These are phyloP conservation scores for Candida taoyuanica DNA, from an alignment of 805 yeast species.

Conservation along the genomic window DNA sequence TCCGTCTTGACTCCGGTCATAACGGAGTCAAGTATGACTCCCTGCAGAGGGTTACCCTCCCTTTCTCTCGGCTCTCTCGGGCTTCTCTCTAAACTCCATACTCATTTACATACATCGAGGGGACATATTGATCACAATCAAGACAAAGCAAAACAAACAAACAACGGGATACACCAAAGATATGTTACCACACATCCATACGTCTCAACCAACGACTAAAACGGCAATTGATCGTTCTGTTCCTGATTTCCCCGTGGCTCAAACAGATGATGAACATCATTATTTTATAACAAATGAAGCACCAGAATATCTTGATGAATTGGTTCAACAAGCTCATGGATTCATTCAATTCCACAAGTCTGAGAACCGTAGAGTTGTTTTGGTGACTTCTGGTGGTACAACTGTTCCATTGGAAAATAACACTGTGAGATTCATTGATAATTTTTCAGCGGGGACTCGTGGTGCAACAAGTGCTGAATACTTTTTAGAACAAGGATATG, in stretches of 20 bases:
- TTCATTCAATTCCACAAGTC: constrained; percentile 56
- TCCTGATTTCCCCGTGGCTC: constrained; percentile 77
- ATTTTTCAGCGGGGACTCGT: constrained; percentile 95
- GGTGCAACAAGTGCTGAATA: constrained; percentile 96
- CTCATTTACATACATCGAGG: too few species aligned
- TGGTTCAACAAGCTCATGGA: constrained; percentile 50
- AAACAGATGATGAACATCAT: constrained; percentile 60
- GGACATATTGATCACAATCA: too few species aligned
- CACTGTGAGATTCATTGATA: constrained; percentile 94
- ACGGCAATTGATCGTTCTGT: constrained; percentile 77
- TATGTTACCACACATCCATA: constrained; percentile 35
- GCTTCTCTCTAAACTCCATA: too few species aligned
- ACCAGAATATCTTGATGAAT: constrained; percentile 66
- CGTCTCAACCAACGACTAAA: constrained; percentile 64
- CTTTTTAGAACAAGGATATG: constrained; percentile 78
- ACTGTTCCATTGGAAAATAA: constrained; percentile 96
- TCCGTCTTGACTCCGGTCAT: too few species aligned
- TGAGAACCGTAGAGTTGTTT: constrained; percentile 49
- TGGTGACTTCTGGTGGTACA: constrained; percentile 96
- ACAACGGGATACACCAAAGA: too few species aligned
- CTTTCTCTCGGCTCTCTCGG: too few species aligned
- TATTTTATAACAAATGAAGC: constrained; percentile 71
- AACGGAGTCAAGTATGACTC: too few species aligned
- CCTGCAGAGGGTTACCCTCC: too few species aligned
- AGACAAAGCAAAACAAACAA: too few species aligned